These are phyloP conservation scores for Aurinia saxatilis DNA, from an alignment of 345 rosid genomes.

Conservation along the genomic window DNA sequence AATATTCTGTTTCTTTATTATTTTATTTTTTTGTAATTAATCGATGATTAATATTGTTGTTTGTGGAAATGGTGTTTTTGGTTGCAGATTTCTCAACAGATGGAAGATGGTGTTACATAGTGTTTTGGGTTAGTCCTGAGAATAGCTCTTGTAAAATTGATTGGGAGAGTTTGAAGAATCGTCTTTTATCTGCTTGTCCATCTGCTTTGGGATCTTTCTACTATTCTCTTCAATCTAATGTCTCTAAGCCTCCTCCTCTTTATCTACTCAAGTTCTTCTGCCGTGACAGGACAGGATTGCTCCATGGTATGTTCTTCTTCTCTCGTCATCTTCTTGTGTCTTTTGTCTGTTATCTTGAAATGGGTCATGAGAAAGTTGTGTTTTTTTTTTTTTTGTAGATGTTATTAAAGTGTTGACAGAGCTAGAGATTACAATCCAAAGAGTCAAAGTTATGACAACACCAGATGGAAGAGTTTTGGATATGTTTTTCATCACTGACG, in stretches of 20 bases:
- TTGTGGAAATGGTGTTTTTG: no score
- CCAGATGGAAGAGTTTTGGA: conserved; percentile 69
- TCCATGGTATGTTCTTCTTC: conserved; percentile 47
- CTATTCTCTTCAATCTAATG: conserved; percentile 30
- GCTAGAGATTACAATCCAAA: conserved; percentile 61
- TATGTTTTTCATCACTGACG: conserved; percentile 64
- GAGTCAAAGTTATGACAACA: conserved; percentile 68
- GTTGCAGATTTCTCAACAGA: conserved; percentile 67
- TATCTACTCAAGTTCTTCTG: conserved; percentile 57
- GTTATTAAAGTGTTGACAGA: conserved; percentile 50
- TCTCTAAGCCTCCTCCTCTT: conserved; percentile 35
- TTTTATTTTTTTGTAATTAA: not conserved
- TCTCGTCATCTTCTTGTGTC: not conserved
- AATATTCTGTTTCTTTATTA: conserved; percentile 9
- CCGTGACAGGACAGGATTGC: conserved; percentile 53
- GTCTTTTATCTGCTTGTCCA: conserved; percentile 53
- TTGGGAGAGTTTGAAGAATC: conserved; percentile 60
- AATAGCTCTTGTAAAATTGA: conserved; percentile 27
- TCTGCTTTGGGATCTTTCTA: conserved; percentile 36
- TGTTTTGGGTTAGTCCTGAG: conserved; percentile 55
- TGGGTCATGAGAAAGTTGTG: not conserved
- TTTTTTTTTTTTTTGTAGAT: conserved; percentile 30
- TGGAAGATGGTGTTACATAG: conserved; percentile 74
- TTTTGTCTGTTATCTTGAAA: not conserved
- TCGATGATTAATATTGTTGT: no score